Conservation (phyloP, 192 early-diverging fungal species). For the Entrophospora sp. region DNA sequence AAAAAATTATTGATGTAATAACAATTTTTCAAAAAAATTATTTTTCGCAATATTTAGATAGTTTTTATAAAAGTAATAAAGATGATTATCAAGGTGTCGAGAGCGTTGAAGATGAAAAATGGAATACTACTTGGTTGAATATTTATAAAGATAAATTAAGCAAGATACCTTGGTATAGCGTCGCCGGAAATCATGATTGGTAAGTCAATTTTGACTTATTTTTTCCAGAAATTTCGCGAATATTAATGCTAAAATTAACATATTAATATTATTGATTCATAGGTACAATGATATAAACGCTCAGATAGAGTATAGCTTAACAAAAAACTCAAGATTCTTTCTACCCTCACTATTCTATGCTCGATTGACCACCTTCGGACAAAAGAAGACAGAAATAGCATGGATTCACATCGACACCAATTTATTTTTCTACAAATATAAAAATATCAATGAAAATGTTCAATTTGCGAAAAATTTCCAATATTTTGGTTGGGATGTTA, state of each 20-base stretch:
- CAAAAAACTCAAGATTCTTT: constrained; percentile 2
- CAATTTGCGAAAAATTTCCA: background rate
- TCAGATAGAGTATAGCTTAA: constrained; percentile 10
- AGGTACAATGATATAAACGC: constrained; percentile 17
- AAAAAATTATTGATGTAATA: background rate
- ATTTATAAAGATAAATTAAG: constrained; percentile 13
- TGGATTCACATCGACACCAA: constrained; percentile 10
- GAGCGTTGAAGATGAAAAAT: constrained; percentile 8
- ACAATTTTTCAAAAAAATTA: background rate
- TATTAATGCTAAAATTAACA: background rate
- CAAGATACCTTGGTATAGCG: constrained; percentile 13
- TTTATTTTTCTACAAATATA: background rate
- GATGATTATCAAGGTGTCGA: constrained; percentile 14
- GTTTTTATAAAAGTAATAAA: constrained; percentile 11
- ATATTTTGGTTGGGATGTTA: background rate
- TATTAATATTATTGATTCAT: background rate
- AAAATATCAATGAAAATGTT: background rate
- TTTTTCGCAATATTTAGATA: background rate
- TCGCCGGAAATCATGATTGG: constrained; percentile 20
- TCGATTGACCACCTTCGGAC: background rate
- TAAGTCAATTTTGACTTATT: background rate
- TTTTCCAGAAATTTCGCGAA: background rate
- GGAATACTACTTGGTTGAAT: constrained; percentile 15
- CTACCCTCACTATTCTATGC: constrained; percentile 15
- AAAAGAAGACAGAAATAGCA: background rate